phyloP scores from a whole-genome alignment of 1,284 basidiomycete genomes.

The Boletellus deceptivus region DNA sequence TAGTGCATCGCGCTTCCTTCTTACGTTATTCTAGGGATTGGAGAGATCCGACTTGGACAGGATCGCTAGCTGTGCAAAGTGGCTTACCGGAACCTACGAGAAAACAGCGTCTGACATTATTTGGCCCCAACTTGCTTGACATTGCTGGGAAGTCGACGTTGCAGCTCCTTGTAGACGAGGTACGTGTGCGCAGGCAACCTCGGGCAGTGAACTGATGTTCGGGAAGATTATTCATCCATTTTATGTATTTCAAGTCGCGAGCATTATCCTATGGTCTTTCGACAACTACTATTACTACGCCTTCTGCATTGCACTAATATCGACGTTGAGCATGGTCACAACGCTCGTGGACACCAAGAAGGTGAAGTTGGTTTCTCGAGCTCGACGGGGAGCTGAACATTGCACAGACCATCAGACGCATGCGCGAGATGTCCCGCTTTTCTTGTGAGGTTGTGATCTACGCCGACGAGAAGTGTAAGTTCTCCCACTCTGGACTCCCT shows the following conservation, averaged over 20 bases:
- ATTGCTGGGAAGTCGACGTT: slow-evolving; percentile 85
- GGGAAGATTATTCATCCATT: slow-evolving; percentile 81
- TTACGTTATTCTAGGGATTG: slow-evolving; percentile 66
- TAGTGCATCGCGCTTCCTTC: neutral
- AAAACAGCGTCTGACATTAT: slow-evolving; percentile 70
- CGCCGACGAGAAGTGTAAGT: slow-evolving; percentile 72
- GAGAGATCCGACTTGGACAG: slow-evolving; percentile 83
- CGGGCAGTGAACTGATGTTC: slow-evolving; percentile 14
- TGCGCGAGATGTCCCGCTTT: slow-evolving; percentile 97
- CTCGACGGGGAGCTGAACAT: slow-evolving; percentile 11
- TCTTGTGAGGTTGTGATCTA: slow-evolving; percentile 78
- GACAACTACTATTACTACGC: slow-evolving; percentile 98
- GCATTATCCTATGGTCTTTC: slow-evolving; percentile 90
- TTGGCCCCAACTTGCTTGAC: slow-evolving; percentile 89
- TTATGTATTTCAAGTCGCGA: slow-evolving; percentile 98
- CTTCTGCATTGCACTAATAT: slow-evolving; percentile 95
- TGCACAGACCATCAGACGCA: slow-evolving; percentile 80
- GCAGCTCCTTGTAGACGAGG: slow-evolving; percentile 90
- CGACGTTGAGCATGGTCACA: slow-evolving; percentile 79
- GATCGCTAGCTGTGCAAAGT: slow-evolving; percentile 56
- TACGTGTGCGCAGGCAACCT: slow-evolving; percentile 30
- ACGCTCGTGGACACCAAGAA: slow-evolving; percentile 93
- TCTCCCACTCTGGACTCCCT: neutral
- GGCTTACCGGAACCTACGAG: slow-evolving; percentile 60
- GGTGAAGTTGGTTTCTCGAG: slow-evolving; percentile 40